phyloP scores from a whole-genome alignment of 2,329 filamentous ascomycete species.

The Neonectria punicea region DNA sequence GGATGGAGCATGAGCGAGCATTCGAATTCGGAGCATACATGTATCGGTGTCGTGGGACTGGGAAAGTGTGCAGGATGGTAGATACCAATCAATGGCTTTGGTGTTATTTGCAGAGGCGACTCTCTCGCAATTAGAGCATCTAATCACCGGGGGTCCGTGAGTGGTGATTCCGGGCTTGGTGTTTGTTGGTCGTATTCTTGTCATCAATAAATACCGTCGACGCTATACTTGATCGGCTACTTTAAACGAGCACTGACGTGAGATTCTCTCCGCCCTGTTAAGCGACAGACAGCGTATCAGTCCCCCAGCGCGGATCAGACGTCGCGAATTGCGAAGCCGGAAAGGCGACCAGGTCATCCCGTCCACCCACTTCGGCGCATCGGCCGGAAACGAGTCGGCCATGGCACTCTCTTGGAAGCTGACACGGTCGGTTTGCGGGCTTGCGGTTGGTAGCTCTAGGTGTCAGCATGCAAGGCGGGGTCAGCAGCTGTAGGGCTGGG shows the following conservation, averaged over 20 bases:
- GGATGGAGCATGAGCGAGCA: conserved; percentile 23
- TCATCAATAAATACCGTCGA: background rate
- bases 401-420: background rate
- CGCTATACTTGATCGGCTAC: background rate
- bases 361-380: background rate
- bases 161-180: background rate
- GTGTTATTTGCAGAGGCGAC: background rate
- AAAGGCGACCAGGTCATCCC: background rate
- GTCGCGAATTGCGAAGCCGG: conserved; percentile 5
- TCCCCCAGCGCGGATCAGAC: conserved; percentile 7
- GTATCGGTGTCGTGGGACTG: conserved; percentile 12
- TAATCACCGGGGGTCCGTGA: background rate
- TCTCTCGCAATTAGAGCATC: background rate
- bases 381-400: background rate
- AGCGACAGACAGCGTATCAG: background rate
- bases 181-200: background rate
- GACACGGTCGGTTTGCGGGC: background rate
- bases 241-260: conserved; percentile 13
- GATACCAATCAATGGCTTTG: conserved; percentile 21
- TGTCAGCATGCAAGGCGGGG: background rate
- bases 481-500: background rate
- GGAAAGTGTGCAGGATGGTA: conserved; percentile 1
- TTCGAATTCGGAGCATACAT: conserved; percentile 20
- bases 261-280: conserved; percentile 1
- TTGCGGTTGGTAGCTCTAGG: background rate